Base-by-base conservation (phyloP, 768 basidiomycete genomes). In the Leucocoprinus sp. region DNA sequence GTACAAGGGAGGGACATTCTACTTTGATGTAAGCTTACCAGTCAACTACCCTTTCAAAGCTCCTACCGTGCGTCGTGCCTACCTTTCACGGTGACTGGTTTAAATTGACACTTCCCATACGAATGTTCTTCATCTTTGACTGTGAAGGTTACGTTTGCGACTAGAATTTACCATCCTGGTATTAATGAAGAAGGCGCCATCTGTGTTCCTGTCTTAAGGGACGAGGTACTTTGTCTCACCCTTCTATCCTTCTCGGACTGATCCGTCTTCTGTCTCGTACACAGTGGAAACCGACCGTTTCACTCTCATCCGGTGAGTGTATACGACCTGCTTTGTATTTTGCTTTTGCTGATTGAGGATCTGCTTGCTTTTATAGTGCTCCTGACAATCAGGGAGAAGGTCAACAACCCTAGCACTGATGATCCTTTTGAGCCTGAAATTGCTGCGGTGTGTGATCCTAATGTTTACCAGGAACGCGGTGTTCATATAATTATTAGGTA, bases 371-470 rank as follows among this genome's bases (percentile, higher is more conserved):
- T 26, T 14, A 26, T 46, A 92, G 89, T 92, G 1, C 72, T 92
- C 15, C 67, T 70, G 19, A 77, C 80, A 38, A 78, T 92, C 48
- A 82, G 85, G 60, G 86, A 90, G 58, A 92, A 92, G 64, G 57
- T 92, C 41, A 90, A 90, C 60, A 88, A 91, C 60, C 89, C 89
- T 14, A 86, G 83, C 58, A 72, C 86, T 14, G 89, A 92, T 55
- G 89, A 92, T 58, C 89, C 89, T 0, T 92, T 88, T 55, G 85
- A 90, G 56, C 84, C 89, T 22, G 87, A 90, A 1, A 85, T 90
- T 53, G 89, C 89, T 28, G 82, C 81, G 24, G 84, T 91, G 58
- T 44, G 82, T 65, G n/a, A 39, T 36, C 4, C 26, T 18, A 26
- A 17, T 18, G 3, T 35, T 27, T 37, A 36, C 12, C 48, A 34